Evolutionary conservation across 495 filamentous ascomycete genomes (phyloP).

Genomic region (Xylaria nigripes): DNA sequence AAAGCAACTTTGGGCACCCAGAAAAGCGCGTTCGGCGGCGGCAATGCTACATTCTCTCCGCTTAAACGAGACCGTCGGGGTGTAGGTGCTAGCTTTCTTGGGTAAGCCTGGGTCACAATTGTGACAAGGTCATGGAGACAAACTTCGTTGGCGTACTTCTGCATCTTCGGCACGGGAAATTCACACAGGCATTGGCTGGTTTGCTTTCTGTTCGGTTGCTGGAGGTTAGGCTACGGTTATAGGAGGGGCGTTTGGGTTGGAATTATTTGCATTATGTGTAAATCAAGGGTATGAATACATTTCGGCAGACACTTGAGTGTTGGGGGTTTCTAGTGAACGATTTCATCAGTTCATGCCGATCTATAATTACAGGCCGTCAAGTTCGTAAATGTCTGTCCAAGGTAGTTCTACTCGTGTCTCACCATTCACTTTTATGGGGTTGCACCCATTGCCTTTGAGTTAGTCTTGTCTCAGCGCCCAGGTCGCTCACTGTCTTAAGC

Average conservation of each 20-base stretch:
- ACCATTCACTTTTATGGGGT: not conserved
- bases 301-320: not conserved
- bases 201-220: not conserved
- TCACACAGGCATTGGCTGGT: not conserved
- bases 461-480: no score
- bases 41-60: conserved; percentile 59
- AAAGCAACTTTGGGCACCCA: conserved; percentile 25
- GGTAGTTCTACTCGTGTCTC: not conserved
- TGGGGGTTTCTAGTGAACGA: not conserved
- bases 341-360: not conserved
- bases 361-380: not conserved
- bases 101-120: conserved; percentile 22
- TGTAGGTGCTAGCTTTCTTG: conserved; percentile 46
- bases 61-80: conserved; percentile 69
- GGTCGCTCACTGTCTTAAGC: no score
- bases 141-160: not conserved
- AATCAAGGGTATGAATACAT: conserved; percentile 6
- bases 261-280: not conserved
- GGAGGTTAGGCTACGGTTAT: not conserved
- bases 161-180: not conserved
- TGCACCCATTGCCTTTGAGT: not conserved
- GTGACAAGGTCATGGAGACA: not conserved
- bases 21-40: conserved; percentile 32
- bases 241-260: not conserved
- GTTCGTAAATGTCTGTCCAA: not conserved